A percentile compares a stretch with the other conserved stretches of the same genome.
phyloP scores from a whole-genome alignment of 2,329 filamentous ascomycete genomes.

The Calonectria pseudoturangicola region DNA sequence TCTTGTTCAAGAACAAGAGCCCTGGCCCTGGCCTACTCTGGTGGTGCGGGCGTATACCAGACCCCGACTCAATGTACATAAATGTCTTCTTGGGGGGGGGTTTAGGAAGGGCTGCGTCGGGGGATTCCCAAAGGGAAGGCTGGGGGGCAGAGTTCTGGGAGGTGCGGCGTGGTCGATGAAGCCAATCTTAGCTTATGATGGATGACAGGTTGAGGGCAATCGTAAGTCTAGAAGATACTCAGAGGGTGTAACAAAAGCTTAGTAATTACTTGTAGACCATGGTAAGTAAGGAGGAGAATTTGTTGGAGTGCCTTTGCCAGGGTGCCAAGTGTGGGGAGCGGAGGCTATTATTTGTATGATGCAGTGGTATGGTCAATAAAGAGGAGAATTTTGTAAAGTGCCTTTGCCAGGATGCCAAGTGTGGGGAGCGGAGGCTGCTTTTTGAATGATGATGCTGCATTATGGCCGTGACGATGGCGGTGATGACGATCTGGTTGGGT shows the following conservation, averaged over 20 bases:
- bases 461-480: slow-evolving; percentile 13
- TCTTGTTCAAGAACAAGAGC: no score
- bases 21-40: no score
- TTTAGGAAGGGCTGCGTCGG: slow-evolving; percentile 4
- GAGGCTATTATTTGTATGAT: no score
- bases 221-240: slow-evolving; percentile 16
- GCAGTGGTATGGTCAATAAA: no score
- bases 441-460: slow-evolving; percentile 15
- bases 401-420: no score
- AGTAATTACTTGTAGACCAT: slow-evolving; percentile 35
- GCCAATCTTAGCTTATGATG: slow-evolving; percentile 34
- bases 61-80: slow-evolving; percentile 22
- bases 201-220: slow-evolving; percentile 10
- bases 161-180: slow-evolving; percentile 34
- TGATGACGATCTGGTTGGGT: slow-evolving; percentile 14
- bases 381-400: no score
- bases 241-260: slow-evolving; percentile 29
- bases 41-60: slow-evolving; percentile 17
- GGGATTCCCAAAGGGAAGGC: slow-evolving; percentile 19
- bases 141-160: slow-evolving; percentile 9
- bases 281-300: neutral
- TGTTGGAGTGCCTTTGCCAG: neutral
- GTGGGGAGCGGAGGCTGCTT: neutral
- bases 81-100: slow-evolving; percentile 8
- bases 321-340: slow-evolving; percentile 2